Evolutionary conservation across 2,329 filamentous ascomycete species (phyloP), one percentile per base, ranked within the genome.

Genomic region (Penicillium crustosum): DNA sequence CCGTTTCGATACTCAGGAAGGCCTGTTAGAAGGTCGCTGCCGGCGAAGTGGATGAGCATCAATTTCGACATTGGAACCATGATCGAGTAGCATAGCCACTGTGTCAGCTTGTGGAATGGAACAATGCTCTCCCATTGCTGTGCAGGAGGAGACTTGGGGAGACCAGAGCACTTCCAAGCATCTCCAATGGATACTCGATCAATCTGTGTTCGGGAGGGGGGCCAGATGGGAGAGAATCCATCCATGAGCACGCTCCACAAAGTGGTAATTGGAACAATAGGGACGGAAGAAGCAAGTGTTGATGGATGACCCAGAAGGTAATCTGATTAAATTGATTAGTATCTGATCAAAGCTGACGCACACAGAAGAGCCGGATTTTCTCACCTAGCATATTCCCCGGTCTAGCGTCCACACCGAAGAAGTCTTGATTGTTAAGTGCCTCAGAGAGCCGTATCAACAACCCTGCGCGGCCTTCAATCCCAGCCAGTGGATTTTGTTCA

Each of bases 331-430:
- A 25, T 12, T 15, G 21, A 57, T 50, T 53, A 61, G 48, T 17
- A 55, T 49, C 36, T 41, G 31, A 2, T 42, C 12, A 19, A 36
- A 57, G 23, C 15, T 41, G 7, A 17, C 2, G 10, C 15, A 43
- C 6, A 25, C 1, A 21, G 61, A 63, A 7, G 49, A 29, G n/a
- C 27, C 31, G 25, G 36, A 31, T 13, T 13, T 15, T 36, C 83
- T 67, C 81, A 94, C 91, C 91, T 61, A 97, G 86, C 87, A 99
- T 92, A 73, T 96, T 95, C 66, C 94, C 94, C 12, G 94, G 94
- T 57, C 94, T 84, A 51, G 88, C 90, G 70, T 93, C 87, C 1
- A 84, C 82, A 25, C 93, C 93, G 74, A 97, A 99, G 66, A 91
- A 89, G 50, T 94, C 89, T 58, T 86, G 82, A 70, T 93, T 92